Percentiles rank a stretch among this genome's conserved stretches.
phyloP scores from a whole-genome alignment of 306 rosid species.

The Lathyrus aphaca region DNA sequence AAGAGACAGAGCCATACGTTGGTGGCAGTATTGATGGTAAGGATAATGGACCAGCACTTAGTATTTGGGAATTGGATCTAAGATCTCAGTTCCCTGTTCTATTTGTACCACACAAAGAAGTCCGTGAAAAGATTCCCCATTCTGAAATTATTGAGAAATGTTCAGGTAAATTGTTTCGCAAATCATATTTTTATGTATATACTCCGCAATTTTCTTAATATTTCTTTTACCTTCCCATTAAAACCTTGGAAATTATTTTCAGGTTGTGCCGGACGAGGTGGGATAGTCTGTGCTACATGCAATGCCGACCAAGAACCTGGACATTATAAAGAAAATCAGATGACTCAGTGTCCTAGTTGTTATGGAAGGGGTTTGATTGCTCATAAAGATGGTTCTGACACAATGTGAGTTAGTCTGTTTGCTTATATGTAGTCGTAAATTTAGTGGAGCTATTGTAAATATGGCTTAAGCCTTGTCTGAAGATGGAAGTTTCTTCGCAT shows the following conservation, averaged over 20 bases:
- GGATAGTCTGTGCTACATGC: constrained; percentile 59
- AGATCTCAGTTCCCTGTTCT: constrained; percentile 87
- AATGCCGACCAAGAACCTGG: constrained; percentile 85
- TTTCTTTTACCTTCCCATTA: constrained; percentile 18
- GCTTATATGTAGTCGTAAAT: constrained; percentile 1
- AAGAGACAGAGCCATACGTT: constrained; percentile 66
- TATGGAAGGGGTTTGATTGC: constrained; percentile 95
- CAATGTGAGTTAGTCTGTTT: constrained; percentile 58
- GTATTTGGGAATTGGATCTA: constrained; percentile 92
- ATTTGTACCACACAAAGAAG: constrained; percentile 64
- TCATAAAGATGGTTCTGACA: constrained; percentile 94
- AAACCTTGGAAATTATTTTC: constrained; percentile 41
- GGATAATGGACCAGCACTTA: constrained; percentile 73
- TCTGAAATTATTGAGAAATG: constrained; percentile 83
- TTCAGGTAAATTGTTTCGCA: constrained; percentile 55
- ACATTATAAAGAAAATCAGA: constrained; percentile 72
- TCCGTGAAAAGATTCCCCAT: constrained; percentile 73
- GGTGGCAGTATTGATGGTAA: constrained; percentile 74
- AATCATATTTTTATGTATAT: not conserved
- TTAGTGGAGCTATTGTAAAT: not conserved
- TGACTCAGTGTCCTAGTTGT: constrained; percentile 75
- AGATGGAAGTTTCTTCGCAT: constrained; percentile 19
- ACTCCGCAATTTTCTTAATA: constrained; percentile 5
- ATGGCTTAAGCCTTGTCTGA: not conserved
- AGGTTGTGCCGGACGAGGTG: constrained; percentile 87